Base-by-base conservation (phyloP, 129 eudicot genomes). In the Lonicera japonica region DNA sequence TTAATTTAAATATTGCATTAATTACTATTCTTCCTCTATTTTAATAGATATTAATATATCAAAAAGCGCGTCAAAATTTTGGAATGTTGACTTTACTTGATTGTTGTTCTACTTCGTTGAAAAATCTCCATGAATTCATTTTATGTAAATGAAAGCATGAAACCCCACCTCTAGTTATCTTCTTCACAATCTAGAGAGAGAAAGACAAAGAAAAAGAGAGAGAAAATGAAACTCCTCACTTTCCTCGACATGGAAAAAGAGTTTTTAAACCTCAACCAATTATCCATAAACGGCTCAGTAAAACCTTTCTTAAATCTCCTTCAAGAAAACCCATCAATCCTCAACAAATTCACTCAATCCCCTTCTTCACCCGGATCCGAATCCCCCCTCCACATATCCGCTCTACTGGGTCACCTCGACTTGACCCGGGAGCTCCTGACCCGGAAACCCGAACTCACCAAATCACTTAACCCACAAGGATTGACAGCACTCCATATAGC, bases 401-500 rank as follows among this genome's bases (percentile, higher is more conserved):
- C 56, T 19, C 39, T 46, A 18, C 61, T 18, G 12, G 78, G 72
- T 6, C 72, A 58, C 72, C 53, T 58, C 0, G 72, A 39, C 1
- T 58, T 58, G 24, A 18, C 60, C 20, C 36, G 14, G n/a, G 15
- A 34, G 10, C 20, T 73, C 11, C 50, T 73, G 3, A 22, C 14
- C 0, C 34, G 1, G 8, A 65, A 73, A 0, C 78, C 61, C 1
- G 29, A 72, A 10, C 60, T 72, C 1, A 43, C 73, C 13, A 25
- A 14, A 21, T 14, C 21, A 15, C 8, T 63, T 17, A 24, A 71
- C 20, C 47, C 65, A 3, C 16, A 25, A 1, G 38, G 52, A 5
- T 58, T 6, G 19, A 14, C 55, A 9, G 20, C 63, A 0, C 78
- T 73, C 54, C 78, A 73, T 68, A 0, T 66, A 12, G 78, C 73